Evolutionary conservation across 2,329 filamentous ascomycete species (phyloP).

Genomic region (Stagonosporopsis vannaccii): DNA sequence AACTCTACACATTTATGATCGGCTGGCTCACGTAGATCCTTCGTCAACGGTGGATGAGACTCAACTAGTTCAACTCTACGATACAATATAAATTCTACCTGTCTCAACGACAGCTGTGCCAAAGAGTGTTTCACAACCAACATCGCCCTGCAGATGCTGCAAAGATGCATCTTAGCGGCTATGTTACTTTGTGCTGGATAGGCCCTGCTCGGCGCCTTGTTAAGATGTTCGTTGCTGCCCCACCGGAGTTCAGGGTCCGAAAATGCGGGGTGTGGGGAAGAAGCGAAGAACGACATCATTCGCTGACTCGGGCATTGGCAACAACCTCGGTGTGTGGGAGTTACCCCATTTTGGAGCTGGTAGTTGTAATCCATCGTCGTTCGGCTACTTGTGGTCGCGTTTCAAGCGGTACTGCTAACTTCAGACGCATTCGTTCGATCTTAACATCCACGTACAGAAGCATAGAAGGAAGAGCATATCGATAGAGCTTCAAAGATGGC

Average conservation of each 20-base stretch:
- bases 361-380: neutral
- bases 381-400: neutral
- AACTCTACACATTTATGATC: no score
- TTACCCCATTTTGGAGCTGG: constrained; percentile 7
- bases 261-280: constrained; percentile 13
- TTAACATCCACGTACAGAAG: neutral
- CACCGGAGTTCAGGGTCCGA: neutral
- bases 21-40: no score
- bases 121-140: no score
- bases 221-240: neutral
- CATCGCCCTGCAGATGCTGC: no score
- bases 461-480: neutral
- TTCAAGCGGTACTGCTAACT: neutral
- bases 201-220: neutral
- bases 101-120: no score
- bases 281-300: constrained; percentile 8
- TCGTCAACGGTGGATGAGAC: no score
- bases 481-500: constrained; percentile 2
- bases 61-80: no score
- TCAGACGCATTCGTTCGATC: neutral
- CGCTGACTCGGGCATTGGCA: constrained; percentile 14
- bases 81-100: no score
- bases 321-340: constrained; percentile 14
- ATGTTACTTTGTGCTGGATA: neutral
- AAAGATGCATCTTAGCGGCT: neutral